Evolutionary conservation across 768 basidiomycete genomes (phyloP).

Genomic region (Rhizopogon vinicolor): DNA sequence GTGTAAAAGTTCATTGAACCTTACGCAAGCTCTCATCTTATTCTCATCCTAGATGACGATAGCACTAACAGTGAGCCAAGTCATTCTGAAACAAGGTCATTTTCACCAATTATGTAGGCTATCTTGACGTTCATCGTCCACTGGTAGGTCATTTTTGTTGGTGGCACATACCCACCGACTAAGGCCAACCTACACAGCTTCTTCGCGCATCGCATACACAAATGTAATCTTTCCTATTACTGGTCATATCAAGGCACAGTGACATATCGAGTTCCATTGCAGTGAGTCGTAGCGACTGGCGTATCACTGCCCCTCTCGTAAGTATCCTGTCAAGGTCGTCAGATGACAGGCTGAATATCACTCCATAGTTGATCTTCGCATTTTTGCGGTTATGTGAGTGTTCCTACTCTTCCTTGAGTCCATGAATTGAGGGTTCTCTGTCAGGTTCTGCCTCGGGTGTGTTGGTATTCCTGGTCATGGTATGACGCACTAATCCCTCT

Average conservation of each 20-base stretch:
- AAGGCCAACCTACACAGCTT: slow-evolving; percentile 18
- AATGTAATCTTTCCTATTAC: slow-evolving; percentile 23
- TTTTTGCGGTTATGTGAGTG: slow-evolving; percentile 28
- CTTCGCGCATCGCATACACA: slow-evolving; percentile 38
- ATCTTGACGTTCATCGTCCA: slow-evolving; percentile 47
- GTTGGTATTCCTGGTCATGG: background rate
- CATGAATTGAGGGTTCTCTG: background rate
- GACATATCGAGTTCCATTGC: background rate
- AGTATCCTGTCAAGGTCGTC: slow-evolving; percentile 10
- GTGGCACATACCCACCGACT: background rate
- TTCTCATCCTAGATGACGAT: slow-evolving; percentile 19
- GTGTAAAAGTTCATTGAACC: background rate
- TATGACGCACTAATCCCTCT: slow-evolving; percentile 8
- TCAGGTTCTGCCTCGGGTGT: slow-evolving; percentile 33
- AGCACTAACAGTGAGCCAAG: slow-evolving; percentile 23
- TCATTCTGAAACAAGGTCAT: background rate
- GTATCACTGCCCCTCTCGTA: slow-evolving; percentile 29
- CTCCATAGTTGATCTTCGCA: slow-evolving; percentile 21
- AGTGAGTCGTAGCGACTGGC: slow-evolving; percentile 26
- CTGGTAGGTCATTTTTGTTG: slow-evolving; percentile 28
- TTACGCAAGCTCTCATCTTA: background rate
- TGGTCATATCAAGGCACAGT: background rate
- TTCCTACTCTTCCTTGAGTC: background rate
- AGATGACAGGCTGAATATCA: background rate
- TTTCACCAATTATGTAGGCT: slow-evolving; percentile 31